These are phyloP conservation scores for Diatrype stigma DNA, from an alignment of 2,329 filamentous ascomycete species.

Conservation along the genomic window DNA sequence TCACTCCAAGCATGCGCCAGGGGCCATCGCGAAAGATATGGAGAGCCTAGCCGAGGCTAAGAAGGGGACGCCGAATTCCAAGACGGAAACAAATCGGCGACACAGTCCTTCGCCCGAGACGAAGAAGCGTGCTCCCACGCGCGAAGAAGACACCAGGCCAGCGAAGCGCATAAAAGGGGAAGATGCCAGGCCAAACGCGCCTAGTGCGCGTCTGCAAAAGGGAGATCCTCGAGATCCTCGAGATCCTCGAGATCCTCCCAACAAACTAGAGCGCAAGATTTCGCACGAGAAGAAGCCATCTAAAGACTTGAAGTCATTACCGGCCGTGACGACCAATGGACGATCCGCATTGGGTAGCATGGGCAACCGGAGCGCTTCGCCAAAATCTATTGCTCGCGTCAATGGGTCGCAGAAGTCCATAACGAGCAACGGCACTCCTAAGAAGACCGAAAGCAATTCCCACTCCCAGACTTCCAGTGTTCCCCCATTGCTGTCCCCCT, in stretches of 20 bases:
- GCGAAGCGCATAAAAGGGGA: slow-evolving; percentile 45
- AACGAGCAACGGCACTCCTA: slow-evolving; percentile 32
- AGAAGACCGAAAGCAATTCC: slow-evolving; percentile 31
- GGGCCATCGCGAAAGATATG: slow-evolving; percentile 18
- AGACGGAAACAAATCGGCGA: slow-evolving; percentile 25
- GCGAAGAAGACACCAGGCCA: slow-evolving; percentile 39
- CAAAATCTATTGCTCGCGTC: slow-evolving; percentile 35
- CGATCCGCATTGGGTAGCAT: slow-evolving; percentile 16
- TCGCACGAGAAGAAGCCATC: slow-evolving; percentile 16
- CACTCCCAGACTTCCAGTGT: slow-evolving; percentile 35
- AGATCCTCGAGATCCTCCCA: too few relatives aligned
- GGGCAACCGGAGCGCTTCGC: slow-evolving; percentile 25
- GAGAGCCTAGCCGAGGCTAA: slow-evolving; percentile 19
- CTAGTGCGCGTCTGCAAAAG: slow-evolving; percentile 15
- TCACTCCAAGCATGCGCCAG: slow-evolving; percentile 20
- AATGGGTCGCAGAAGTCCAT: slow-evolving; percentile 37
- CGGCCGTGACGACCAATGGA: slow-evolving; percentile 19
- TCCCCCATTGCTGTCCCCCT: slow-evolving; percentile 50
- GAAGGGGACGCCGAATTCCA: slow-evolving; percentile 17
- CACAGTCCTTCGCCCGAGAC: slow-evolving; percentile 39
- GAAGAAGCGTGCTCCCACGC: slow-evolving; percentile 44
- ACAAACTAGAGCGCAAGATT: slow-evolving; percentile 17
- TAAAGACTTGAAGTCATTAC: slow-evolving; percentile 19
- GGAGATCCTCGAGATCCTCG: too few relatives aligned
- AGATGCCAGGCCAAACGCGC: slow-evolving; percentile 16